phyloP scores from a whole-genome alignment of 1,284 basidiomycete genomes.

The Phlebopus sp. region DNA sequence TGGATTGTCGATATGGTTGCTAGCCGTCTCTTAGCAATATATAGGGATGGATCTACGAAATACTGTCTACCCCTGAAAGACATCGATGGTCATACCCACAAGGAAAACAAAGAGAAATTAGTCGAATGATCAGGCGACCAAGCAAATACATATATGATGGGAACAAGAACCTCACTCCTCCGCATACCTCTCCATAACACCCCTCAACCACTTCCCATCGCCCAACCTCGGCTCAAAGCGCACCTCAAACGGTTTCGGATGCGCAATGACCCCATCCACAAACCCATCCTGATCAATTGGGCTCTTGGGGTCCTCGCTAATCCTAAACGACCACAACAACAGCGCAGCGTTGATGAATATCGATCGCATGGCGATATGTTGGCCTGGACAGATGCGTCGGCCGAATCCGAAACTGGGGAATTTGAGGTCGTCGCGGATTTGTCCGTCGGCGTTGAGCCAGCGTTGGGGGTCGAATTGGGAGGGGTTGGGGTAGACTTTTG shows the following conservation, averaged over 20 bases:
- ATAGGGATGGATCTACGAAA: too few relatives aligned
- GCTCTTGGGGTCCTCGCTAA: constrained; percentile 45
- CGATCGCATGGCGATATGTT: constrained; percentile 58
- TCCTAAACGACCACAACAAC: constrained; percentile 58
- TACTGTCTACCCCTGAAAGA: too few relatives aligned
- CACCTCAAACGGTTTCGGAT: constrained; percentile 55
- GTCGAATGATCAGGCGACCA: too few relatives aligned
- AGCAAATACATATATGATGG: too few relatives aligned
- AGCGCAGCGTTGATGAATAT: constrained; percentile 60
- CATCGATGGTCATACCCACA: too few relatives aligned
- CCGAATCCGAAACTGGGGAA: constrained; percentile 34
- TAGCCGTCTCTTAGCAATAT: too few relatives aligned
- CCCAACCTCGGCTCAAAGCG: constrained; percentile 45
- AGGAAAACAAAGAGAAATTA: too few relatives aligned
- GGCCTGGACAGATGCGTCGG: constrained; percentile 54
- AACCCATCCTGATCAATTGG: constrained; percentile 59
- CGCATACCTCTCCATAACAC: constrained; percentile 25
- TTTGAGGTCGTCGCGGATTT: constrained; percentile 28
- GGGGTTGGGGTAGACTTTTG: constrained; percentile 27
- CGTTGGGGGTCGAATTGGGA: constrained; percentile 30
- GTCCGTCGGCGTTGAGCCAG: constrained; percentile 25
- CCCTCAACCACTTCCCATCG: constrained; percentile 18
- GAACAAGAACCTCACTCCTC: constrained; percentile 7
- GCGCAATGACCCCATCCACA: constrained; percentile 55
- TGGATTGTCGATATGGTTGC: neutral